These are phyloP conservation scores for Calycina herbarum DNA, from an alignment of 2,329 filamentous ascomycete genomes.

Conservation along the genomic window DNA sequence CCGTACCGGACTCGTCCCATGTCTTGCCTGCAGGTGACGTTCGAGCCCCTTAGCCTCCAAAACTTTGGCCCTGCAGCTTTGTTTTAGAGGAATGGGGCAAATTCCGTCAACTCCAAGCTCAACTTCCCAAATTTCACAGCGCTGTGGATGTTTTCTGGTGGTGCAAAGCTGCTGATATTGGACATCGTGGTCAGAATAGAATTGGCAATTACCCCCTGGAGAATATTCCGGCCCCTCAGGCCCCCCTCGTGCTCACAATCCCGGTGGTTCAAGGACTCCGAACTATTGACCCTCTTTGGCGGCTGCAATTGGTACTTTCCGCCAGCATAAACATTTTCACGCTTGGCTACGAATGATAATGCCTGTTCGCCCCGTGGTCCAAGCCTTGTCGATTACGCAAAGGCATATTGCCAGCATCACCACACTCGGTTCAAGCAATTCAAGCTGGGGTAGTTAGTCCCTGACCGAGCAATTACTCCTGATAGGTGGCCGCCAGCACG, in stretches of 20 bases:
- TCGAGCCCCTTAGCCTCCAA: background rate
- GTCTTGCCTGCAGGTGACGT: background rate
- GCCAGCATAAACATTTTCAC: slow-evolving; percentile 4
- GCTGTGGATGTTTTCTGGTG: background rate
- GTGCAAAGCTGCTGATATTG: background rate
- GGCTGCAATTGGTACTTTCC: background rate
- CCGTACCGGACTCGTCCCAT: background rate
- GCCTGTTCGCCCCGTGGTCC: background rate
- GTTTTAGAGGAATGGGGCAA: background rate
- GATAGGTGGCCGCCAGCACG: slow-evolving; percentile 8
- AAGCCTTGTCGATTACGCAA: background rate
- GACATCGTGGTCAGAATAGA: background rate
- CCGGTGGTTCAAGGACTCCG: background rate
- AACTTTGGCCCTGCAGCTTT: background rate
- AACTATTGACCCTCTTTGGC: slow-evolving; percentile 1
- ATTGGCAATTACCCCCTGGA: background rate
- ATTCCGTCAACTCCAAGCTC: background rate
- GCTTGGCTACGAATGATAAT: background rate
- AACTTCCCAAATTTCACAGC: background rate
- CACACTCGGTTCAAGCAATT: slow-evolving; percentile 4
- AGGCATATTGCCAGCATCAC: background rate
- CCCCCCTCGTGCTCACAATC: background rate
- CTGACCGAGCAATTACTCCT: background rate
- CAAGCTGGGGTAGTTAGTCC: slow-evolving; percentile 2
- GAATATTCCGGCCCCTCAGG: background rate